phyloP scores from a whole-genome alignment of 495 filamentous ascomycete species.

The Rostrohypoxylon terebratum region DNA sequence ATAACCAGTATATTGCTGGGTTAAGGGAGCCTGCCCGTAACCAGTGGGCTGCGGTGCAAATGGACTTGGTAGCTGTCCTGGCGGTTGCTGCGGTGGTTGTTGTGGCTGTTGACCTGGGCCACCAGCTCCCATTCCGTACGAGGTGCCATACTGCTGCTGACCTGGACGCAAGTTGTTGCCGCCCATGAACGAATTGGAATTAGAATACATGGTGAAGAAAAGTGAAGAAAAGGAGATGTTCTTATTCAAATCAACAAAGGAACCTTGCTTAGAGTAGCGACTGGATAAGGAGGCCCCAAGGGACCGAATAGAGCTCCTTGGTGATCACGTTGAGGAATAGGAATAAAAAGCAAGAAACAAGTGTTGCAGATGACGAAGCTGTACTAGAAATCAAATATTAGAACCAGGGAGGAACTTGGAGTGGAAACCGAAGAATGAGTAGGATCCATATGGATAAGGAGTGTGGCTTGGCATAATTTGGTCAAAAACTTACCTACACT shows the following conservation, averaged over 20 bases:
- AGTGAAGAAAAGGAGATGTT: conserved; percentile 22
- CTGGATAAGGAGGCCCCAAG: conserved; percentile 26
- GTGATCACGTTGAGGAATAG: conserved; percentile 19
- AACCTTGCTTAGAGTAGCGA: conserved; percentile 23
- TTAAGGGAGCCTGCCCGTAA: conserved; percentile 67
- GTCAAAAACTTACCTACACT: neutral
- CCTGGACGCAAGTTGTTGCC: conserved; percentile 79
- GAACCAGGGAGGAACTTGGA: too few species aligned
- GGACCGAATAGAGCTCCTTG: conserved; percentile 35
- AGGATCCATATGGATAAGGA: conserved; percentile 25
- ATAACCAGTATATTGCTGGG: conserved; percentile 72
- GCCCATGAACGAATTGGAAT: conserved; percentile 85
- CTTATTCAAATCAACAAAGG: conserved; percentile 19
- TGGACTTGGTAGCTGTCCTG: conserved; percentile 69
- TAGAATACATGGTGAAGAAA: conserved; percentile 78
- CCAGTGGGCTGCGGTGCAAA: conserved; percentile 71
- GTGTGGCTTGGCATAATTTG: conserved; percentile 46
- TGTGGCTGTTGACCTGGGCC: conserved; percentile 60
- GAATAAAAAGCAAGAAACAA: conserved; percentile 19
- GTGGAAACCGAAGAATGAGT: conserved; percentile 23
- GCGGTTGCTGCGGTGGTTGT: conserved; percentile 69
- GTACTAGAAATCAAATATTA: conserved; percentile 31
- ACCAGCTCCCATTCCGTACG: conserved; percentile 63
- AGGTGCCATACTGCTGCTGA: conserved; percentile 69
- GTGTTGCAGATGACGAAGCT: conserved; percentile 49